A percentile compares a stretch with the other conserved stretches of the same genome.
Evolutionary conservation across 108 stramenopile genomes (phyloP).

Genomic region (Parietichytrium sp.): DNA sequence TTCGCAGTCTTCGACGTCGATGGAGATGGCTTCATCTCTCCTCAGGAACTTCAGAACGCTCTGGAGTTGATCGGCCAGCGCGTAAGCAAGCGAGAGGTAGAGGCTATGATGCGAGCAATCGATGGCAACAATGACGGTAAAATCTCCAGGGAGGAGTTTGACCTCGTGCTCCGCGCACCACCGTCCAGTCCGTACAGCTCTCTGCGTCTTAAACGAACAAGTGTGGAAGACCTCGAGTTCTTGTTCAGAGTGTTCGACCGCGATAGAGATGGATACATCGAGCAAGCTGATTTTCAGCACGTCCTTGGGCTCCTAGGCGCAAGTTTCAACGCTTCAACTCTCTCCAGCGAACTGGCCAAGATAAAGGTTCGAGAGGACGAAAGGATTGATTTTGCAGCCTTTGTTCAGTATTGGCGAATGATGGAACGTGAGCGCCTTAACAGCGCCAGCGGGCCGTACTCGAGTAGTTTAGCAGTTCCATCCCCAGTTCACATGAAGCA

Average conservation of each 20-base stretch:
- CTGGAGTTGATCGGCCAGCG: not conserved
- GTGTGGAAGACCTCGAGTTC: not conserved
- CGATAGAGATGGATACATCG: slow-evolving; percentile 34
- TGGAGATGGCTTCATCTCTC: not conserved
- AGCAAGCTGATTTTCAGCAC: slow-evolving; percentile 27
- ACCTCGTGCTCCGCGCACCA: slow-evolving; percentile 30
- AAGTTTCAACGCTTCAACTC: not conserved
- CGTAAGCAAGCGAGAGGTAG: slow-evolving; percentile 4
- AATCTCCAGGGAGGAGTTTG: slow-evolving; percentile 18
- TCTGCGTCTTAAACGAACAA: not conserved
- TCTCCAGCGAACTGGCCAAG: not conserved
- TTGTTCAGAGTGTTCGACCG: slow-evolving; percentile 28
- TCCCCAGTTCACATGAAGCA: no score
- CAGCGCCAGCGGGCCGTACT: no score
- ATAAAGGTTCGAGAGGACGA: not conserved
- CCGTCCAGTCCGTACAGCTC: slow-evolving; percentile 25
- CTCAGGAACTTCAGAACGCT: not conserved
- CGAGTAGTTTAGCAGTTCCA: no score
- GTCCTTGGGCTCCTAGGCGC: not conserved
- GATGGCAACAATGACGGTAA: slow-evolving; percentile 28
- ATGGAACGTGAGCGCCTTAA: slow-evolving; percentile 38
- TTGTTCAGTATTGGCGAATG: slow-evolving; percentile 3
- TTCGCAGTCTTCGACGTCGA: not conserved
- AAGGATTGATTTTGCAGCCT: not conserved
- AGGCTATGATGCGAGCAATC: slow-evolving; percentile 19